Percentiles rank a stretch among this genome's conserved stretches.
These are phyloP conservation scores for Quercus mongolica DNA, from an alignment of 306 rosid genomes.

Conservation along the genomic window DNA sequence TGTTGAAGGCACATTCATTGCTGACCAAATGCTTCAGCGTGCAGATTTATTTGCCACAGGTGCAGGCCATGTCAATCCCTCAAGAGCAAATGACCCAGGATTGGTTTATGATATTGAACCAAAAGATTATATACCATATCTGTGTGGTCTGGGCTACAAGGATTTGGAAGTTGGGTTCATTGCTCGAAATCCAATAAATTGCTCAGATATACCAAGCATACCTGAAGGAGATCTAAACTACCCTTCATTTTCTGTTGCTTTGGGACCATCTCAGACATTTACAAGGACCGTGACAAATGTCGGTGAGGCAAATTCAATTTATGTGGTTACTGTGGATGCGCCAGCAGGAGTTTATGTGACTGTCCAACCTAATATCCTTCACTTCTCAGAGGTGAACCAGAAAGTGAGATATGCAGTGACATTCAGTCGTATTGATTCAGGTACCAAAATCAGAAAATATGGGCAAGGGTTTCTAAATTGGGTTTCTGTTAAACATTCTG, in stretches of 20 bases:
- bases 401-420: constrained; percentile 47
- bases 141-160: constrained; percentile 62
- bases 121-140: constrained; percentile 66
- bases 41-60: constrained; percentile 69
- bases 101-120: constrained; percentile 61
- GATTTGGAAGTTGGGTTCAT: constrained; percentile 46
- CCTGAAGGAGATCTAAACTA: constrained; percentile 72
- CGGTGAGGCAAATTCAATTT: constrained; percentile 49
- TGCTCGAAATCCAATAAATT: constrained; percentile 34
- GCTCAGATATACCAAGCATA: constrained; percentile 53
- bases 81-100: constrained; percentile 68
- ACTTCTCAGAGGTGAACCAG: constrained; percentile 55
- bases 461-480: constrained; percentile 56
- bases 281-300: constrained; percentile 78
- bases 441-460: constrained; percentile 27
- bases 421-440: constrained; percentile 29
- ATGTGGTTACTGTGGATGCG: constrained; percentile 28
- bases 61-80: constrained; percentile 75
- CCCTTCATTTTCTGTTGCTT: constrained; percentile 57
- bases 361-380: constrained; percentile 44
- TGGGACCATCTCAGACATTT: constrained; percentile 55
- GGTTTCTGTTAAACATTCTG: constrained; percentile 41
- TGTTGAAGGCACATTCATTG: constrained; percentile 34
- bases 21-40: constrained; percentile 46
- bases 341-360: constrained; percentile 57